Percentiles rank a stretch among this genome's conserved stretches.
phyloP scores from a whole-genome alignment of 2,329 filamentous ascomycete species.

The Fusarium liriodendri region DNA sequence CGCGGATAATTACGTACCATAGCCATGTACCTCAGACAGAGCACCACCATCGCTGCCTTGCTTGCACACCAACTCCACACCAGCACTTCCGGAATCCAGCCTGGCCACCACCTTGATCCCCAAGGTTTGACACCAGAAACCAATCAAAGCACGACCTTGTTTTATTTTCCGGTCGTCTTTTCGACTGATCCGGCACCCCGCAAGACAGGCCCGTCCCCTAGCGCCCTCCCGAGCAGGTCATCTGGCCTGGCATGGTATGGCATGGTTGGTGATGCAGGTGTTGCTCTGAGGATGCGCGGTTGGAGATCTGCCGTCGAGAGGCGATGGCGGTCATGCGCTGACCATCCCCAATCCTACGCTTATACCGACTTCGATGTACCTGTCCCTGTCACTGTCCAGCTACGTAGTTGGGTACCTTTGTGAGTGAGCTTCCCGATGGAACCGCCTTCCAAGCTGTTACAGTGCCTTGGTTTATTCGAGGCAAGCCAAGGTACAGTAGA shows the following conservation, averaged over 20 bases:
- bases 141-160: slow-evolving; percentile 24
- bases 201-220: slow-evolving; percentile 21
- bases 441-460: not conserved
- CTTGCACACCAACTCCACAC: slow-evolving; percentile 24
- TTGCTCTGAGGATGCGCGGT: slow-evolving; percentile 1
- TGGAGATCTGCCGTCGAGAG: not conserved
- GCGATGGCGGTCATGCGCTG: not conserved
- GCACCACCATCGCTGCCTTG: slow-evolving; percentile 14
- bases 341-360: not conserved
- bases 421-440: not conserved
- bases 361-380: not conserved
- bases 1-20: slow-evolving; percentile 19
- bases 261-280: slow-evolving; percentile 20
- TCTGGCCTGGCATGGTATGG: slow-evolving; percentile 30
- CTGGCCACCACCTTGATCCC: slow-evolving; percentile 16
- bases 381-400: not conserved
- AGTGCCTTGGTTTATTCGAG: not conserved
- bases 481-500: not conserved
- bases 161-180: slow-evolving; percentile 36
- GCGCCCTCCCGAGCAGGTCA: slow-evolving; percentile 32
- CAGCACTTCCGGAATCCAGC: slow-evolving; percentile 1
- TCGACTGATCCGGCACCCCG: slow-evolving; percentile 20
- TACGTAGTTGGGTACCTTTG: not conserved
- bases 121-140: slow-evolving; percentile 13
- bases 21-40: slow-evolving; percentile 24